Evolutionary conservation across 2,329 filamentous ascomycete genomes (phyloP), one percentile per base, ranked within the genome.

Genomic region (Colletotrichum sublineola): DNA sequence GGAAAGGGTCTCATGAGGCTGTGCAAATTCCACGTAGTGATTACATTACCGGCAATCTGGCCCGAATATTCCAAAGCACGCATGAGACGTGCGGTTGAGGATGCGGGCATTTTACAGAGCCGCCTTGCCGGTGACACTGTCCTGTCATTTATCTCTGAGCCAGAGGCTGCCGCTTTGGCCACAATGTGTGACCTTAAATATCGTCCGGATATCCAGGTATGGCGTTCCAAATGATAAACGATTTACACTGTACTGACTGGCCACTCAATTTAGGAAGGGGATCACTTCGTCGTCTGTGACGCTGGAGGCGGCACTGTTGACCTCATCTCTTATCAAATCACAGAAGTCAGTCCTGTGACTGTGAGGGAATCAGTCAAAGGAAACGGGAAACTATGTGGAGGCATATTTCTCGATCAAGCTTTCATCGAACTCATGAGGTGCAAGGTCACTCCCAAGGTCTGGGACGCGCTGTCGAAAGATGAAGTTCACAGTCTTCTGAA

Each of bases 21-120:
- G 8, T 74, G 76, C 9, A 75, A 48, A 0, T 78, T 85, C 14
- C 78, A 82, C 15, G 75, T 86, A 2, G 78, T 86, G 1, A 73
- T 84, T 1, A 86, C 85, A 0, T 53, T 86, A 0, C 84, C 85
- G 0, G 85, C 85, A 0, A 86, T 86, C 14, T 86, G 85, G 84
- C 81, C 82, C 0, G 75, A 79, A 0, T 84, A 84, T 66, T 81
- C 81, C 1, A 79, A 80, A 1, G 31, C 68, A 0, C 70, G 78
- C 0, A 86, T 86, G 84, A 73, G 76, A 0, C 58, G 79, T 0
- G 85, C 84, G 0, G 78, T 79, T 0, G 46, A 73, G 0, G 24
- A 61, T 0, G 81, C 85, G 0, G 84, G 84, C 0, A 81, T 87
- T 4, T 73, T 85, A 0, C 66, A 76, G 0, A 12, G 44, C 0